Evolutionary conservation across 768 basidiomycete species (phyloP).

Genomic region (Trametes elegans): DNA sequence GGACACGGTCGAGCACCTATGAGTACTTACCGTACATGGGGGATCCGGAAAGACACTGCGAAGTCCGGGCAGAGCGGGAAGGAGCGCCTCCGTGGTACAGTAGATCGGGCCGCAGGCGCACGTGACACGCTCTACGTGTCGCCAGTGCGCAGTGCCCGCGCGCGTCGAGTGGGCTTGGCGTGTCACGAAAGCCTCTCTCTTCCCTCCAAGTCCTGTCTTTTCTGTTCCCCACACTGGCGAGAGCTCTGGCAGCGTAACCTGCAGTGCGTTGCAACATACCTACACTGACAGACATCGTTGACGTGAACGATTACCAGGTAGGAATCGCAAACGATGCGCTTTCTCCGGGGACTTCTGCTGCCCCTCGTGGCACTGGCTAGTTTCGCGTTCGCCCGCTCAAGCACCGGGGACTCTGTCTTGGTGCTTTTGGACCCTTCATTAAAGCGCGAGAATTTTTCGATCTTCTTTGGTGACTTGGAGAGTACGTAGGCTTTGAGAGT

Average conservation of each 20-base stretch:
- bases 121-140: slow-evolving; percentile 19
- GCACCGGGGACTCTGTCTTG: slow-evolving; percentile 77
- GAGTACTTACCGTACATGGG: too few species aligned
- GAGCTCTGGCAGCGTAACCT: background rate
- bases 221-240: background rate
- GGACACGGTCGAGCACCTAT: too few species aligned
- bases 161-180: slow-evolving; percentile 17
- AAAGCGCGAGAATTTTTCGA: slow-evolving; percentile 66
- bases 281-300: too few species aligned
- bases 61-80: too few species aligned
- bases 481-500: slow-evolving; percentile 42
- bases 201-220: slow-evolving; percentile 2
- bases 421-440: slow-evolving; percentile 77
- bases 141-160: slow-evolving; percentile 14
- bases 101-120: background rate
- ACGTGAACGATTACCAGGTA: background rate
- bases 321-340: slow-evolving; percentile 13
- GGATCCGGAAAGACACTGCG: too few species aligned
- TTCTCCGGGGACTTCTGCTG: slow-evolving; percentile 17
- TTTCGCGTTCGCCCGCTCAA: slow-evolving; percentile 43
- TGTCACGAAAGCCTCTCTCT: background rate
- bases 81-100: too few species aligned
- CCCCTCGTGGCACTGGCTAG: slow-evolving; percentile 13
- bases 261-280: background rate
- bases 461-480: slow-evolving; percentile 79